phyloP scores from a whole-genome alignment of 176 grass and related monocot genomes.

The Echinochloa phyllopogon region DNA sequence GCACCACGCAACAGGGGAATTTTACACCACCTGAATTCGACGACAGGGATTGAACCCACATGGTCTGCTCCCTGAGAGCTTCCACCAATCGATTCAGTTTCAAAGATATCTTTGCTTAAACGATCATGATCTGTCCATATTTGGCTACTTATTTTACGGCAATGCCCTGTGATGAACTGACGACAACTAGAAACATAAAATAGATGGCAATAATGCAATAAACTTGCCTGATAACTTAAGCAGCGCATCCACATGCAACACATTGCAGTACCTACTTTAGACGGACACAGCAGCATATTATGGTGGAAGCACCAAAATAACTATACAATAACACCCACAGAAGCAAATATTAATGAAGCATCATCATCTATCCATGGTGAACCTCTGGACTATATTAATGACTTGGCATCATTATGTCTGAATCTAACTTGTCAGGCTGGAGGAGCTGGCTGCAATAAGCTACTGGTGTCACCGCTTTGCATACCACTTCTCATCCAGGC shows the following conservation, averaged over 20 bases:
- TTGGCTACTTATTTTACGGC: conserved; percentile 12
- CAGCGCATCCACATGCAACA: not conserved
- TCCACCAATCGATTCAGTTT: not conserved
- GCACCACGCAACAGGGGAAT: not conserved
- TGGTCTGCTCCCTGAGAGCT: not conserved
- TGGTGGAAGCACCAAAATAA: not conserved
- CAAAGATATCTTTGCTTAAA: not conserved
- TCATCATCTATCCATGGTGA: not conserved
- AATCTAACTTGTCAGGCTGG: conserved; percentile 44
- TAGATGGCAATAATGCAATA: not conserved
- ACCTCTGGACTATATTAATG: conserved; percentile 17
- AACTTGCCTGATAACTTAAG: not conserved
- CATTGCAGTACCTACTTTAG: not conserved
- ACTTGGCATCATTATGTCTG: conserved; percentile 10
- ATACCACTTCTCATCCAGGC: conserved; percentile 91
- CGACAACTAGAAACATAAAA: conserved; percentile 11
- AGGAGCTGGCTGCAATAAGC: conserved; percentile 51
- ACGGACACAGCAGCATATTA: not conserved
- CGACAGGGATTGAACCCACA: not conserved
- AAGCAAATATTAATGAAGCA: not conserved
- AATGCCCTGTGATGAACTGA: conserved; percentile 6
- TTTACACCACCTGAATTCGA: not conserved
- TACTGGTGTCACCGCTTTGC: conserved; percentile 58
- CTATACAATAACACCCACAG: conserved; percentile 4
- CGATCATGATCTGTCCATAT: not conserved